phyloP scores from a whole-genome alignment of 192 early-diverging fungal genomes.

The Umbelopsis sp. region DNA sequence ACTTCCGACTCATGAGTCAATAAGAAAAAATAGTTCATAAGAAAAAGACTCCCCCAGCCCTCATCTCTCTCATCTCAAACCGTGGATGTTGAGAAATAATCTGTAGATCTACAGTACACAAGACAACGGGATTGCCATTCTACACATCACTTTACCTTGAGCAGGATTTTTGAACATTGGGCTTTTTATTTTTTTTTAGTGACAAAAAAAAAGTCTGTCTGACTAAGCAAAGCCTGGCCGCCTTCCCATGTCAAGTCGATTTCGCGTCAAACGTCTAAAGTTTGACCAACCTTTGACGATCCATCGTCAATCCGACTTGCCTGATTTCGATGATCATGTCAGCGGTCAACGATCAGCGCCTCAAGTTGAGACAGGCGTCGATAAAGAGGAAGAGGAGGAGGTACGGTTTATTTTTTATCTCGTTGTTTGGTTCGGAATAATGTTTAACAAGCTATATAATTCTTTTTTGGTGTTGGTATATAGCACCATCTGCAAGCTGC shows the following conservation, averaged over 20 bases:
- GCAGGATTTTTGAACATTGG: neutral
- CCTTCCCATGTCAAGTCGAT: slow-evolving; percentile 45
- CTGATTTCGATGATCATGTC: slow-evolving; percentile 80
- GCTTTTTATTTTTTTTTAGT: slow-evolving; percentile 9
- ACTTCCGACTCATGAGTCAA: slow-evolving; percentile 1
- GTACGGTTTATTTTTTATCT: slow-evolving; percentile 38
- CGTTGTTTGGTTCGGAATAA: slow-evolving; percentile 8
- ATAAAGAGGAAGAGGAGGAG: slow-evolving; percentile 97
- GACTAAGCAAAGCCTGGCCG: slow-evolving; percentile 16
- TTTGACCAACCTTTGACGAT: slow-evolving; percentile 82
- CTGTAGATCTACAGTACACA: neutral
- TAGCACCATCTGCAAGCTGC: slow-evolving; percentile 94
- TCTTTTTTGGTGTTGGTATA: slow-evolving; percentile 16
- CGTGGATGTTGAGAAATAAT: neutral
- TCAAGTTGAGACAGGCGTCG: slow-evolving; percentile 90
- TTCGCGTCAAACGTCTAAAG: slow-evolving; percentile 89
- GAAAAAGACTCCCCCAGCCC: neutral
- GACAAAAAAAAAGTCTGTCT: slow-evolving; percentile 11
- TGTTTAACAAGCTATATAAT: slow-evolving; percentile 12
- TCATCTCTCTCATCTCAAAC: slow-evolving; percentile 1
- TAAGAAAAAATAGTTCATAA: neutral
- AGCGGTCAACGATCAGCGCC: slow-evolving; percentile 62
- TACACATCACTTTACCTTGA: neutral
- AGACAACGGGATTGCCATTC: neutral
- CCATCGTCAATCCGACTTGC: slow-evolving; percentile 77